Base-by-base conservation (phyloP, 768 basidiomycete genomes). In the Lenzites betulinus region DNA sequence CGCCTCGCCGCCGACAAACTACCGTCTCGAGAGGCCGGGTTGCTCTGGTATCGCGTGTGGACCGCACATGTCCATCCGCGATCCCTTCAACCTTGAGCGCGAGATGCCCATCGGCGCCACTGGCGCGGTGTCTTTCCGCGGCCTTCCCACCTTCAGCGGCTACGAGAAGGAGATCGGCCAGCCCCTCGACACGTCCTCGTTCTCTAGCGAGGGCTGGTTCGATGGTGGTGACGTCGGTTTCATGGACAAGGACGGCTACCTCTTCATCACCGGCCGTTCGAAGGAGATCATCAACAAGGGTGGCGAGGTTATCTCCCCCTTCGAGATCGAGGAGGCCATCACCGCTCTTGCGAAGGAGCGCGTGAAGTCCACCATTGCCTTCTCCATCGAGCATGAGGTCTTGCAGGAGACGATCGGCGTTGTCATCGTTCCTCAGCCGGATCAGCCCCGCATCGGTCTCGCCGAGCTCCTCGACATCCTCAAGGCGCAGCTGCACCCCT, bases 211-310 rank as follows among this genome's bases (percentile, higher is more conserved):
- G 57, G 79, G 82, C 11, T 84, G 82, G 82, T 84, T 84, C 66
- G 79, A 82, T 54, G 77, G 77, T 15, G 79, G 80, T 26, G 80
- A 82, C 63, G 64, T 78, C 54, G 80, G 80, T 1, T 78, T 77
- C 63, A 70, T 80, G 75, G 80, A 82, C 67, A 63, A 60, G 22
- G 81, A 81, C 52, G 83, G 76, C 2, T 73, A 76, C 58, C 66
- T 85, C 3, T 78, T 76, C 59, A 79, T 86, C 62, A 85, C 83
- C 0, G 84, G 83, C 11, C 76, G 83, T 25, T 77, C 83, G 20
- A 86, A 86, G 67, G 84, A 86, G 73, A 81, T 84, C 60, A 83
- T 83, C 63, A 81, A 81, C 65, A 80, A 81, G 64, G 84, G 83
- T 18, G 84, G 84, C 8, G 84, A 86, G 71, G 83, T 85, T 52